Evolutionary conservation across 257 asterid genomes (phyloP).

Genomic region (Jaltomata sinuosa): DNA sequence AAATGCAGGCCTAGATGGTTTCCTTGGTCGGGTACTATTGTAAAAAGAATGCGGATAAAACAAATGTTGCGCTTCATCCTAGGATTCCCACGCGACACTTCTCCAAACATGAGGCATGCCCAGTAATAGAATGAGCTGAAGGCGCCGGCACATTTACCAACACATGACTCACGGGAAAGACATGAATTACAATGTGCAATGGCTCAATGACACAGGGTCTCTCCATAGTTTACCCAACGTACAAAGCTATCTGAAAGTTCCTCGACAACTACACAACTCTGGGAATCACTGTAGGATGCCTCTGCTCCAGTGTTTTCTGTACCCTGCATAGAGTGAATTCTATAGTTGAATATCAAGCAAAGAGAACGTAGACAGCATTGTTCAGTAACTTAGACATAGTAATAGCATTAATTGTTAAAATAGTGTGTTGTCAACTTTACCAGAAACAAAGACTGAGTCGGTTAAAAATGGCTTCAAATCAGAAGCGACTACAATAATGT

Average conservation of each 20-base stretch:
- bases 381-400: neutral
- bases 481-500: neutral
- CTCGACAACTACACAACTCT: slow-evolving; percentile 45
- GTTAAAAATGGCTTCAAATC: neutral
- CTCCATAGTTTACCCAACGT: slow-evolving; percentile 73
- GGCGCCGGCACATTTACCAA: slow-evolving; percentile 1
- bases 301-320: slow-evolving; percentile 37
- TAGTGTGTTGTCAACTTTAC: neutral
- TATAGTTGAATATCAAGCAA: neutral
- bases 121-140: neutral
- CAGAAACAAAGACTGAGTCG: neutral
- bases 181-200: neutral
- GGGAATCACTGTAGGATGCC: slow-evolving; percentile 31
- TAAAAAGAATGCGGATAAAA: slow-evolving; percentile 24
- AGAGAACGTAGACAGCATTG: neutral
- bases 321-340: slow-evolving; percentile 33
- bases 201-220: slow-evolving; percentile 57
- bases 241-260: slow-evolving; percentile 86
- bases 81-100: neutral
- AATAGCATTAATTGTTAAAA: neutral
- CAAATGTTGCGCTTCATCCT: slow-evolving; percentile 14
- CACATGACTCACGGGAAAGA: slow-evolving; percentile 6
- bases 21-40: slow-evolving; percentile 3
- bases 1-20: slow-evolving; percentile 14
- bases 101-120: slow-evolving; percentile 1